Conservation (phyloP, 2,329 filamentous ascomycete genomes). For the Alternaria brassicicola region DNA sequence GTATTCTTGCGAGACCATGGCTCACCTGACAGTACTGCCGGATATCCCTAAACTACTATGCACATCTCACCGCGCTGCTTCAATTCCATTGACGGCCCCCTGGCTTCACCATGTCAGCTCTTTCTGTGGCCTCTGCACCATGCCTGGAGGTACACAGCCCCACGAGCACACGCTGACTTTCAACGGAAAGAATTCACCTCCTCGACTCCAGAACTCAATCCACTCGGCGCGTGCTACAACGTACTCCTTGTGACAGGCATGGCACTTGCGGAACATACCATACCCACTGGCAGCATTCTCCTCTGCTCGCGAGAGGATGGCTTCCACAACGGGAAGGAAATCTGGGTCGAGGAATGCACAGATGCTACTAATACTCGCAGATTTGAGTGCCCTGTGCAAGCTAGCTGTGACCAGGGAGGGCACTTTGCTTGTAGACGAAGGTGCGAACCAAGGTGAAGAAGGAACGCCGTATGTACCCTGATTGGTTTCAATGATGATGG, state of each 20-base stretch:
- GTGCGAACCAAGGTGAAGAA: conserved; percentile 22
- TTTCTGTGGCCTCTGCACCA: conserved; percentile 20
- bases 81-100: neutral
- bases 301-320: conserved; percentile 22
- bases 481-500: conserved; percentile 26
- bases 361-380: neutral
- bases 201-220: conserved; percentile 39
- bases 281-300: conserved; percentile 22
- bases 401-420: conserved; percentile 23
- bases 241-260: conserved; percentile 35
- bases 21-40: neutral
- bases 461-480: conserved; percentile 26
- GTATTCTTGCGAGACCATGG: neutral
- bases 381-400: conserved; percentile 20
- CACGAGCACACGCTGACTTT: conserved; percentile 41
- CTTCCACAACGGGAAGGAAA: conserved; percentile 7
- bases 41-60: neutral
- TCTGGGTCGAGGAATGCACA: neutral
- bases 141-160: conserved; percentile 36
- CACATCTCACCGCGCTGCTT: neutral
- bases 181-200: conserved; percentile 24
- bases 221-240: conserved; percentile 39
- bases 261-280: conserved; percentile 31
- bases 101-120: conserved; percentile 9
- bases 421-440: conserved; percentile 16